phyloP scores from a whole-genome alignment of 176 grass and related monocot genomes.

The Alopecurus myosuroides region DNA sequence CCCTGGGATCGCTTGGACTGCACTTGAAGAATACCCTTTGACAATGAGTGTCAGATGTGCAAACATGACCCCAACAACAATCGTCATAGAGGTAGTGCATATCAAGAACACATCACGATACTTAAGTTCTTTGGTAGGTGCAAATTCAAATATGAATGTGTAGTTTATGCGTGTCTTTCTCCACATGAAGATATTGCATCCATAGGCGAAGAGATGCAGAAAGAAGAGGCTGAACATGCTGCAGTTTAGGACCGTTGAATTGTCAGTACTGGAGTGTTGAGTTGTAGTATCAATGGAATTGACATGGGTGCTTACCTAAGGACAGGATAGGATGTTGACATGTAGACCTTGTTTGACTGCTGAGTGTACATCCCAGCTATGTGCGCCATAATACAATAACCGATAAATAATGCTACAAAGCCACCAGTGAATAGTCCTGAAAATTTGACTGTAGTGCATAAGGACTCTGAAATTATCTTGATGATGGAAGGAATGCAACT shows the following conservation, averaged over 20 bases:
- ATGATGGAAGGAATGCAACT: slow-evolving; percentile 6
- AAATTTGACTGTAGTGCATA: slow-evolving; percentile 23
- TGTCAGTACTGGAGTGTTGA: slow-evolving; percentile 21
- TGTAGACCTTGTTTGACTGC: slow-evolving; percentile 77
- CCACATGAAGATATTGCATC: slow-evolving; percentile 99
- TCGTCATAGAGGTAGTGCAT: slow-evolving; percentile 68
- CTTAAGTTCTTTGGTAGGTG: slow-evolving; percentile 81
- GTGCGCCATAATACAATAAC: slow-evolving; percentile 92
- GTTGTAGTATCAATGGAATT: slow-evolving; percentile 1
- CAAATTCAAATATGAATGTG: slow-evolving; percentile 93
- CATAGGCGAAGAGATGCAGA: slow-evolving; percentile 92
- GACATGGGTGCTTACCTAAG: slow-evolving; percentile 55
- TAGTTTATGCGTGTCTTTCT: slow-evolving; percentile 91
- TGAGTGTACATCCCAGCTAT: slow-evolving; percentile 86
- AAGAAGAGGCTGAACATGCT: slow-evolving; percentile 98
- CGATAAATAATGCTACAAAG: slow-evolving; percentile 70
- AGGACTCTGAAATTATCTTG: slow-evolving; percentile 10
- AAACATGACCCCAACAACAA: slow-evolving; percentile 83
- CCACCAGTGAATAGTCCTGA: slow-evolving; percentile 79
- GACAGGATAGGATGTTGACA: slow-evolving; percentile 95
- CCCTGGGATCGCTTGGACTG: slow-evolving; percentile 92
- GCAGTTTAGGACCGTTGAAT: slow-evolving; percentile 29
- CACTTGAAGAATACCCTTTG: slow-evolving; percentile 60
- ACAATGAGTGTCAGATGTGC: slow-evolving; percentile 60
- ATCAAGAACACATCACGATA: slow-evolving; percentile 80